phyloP scores from a whole-genome alignment of 176 grass and related monocot species.

The maize (Zea mays) region Zm-B73-REFERENCE-NAM-5.0 NC_050102.1:91145501-91146000 shows the following conservation, averaged over 20 bases:
- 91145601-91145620: neutral
- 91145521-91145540: neutral
- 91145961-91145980: conserved; percentile 20
- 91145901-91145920: conserved; percentile 7
- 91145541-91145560: neutral
- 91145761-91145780: neutral
- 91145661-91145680: neutral
- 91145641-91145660: neutral
- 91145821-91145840: neutral
- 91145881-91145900: conserved; percentile 5
- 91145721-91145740: neutral
- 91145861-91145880: neutral
- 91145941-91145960: neutral
- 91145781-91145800: neutral
- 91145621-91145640: neutral
- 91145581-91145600: neutral
- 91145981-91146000: neutral
- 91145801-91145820: neutral
- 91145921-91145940: neutral
- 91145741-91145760: neutral
- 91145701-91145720: neutral
- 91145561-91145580: neutral
- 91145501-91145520: neutral
- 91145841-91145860: neutral
- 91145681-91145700: neutral